These are phyloP conservation scores for Ceratocystiopsis brevicomis DNA, from an alignment of 2,329 filamentous ascomycete species.

Conservation along the genomic window DNA sequence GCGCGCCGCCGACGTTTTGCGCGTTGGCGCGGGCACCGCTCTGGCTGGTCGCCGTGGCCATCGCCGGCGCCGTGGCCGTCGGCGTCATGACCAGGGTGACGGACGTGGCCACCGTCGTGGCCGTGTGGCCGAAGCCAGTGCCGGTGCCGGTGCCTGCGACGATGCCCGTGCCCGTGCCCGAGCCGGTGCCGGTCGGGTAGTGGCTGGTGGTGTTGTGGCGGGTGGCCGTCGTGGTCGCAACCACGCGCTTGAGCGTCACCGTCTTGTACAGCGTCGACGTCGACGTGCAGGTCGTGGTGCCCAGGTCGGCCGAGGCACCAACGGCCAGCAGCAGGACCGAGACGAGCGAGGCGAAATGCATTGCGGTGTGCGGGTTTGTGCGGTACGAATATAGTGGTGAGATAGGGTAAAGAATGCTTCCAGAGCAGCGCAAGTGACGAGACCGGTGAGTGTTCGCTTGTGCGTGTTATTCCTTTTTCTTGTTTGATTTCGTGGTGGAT, in stretches of 20 bases:
- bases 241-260: conserved; percentile 19
- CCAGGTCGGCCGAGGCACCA: neutral
- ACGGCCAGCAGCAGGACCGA: neutral
- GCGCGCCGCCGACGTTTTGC: no score
- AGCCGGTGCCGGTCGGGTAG: conserved; percentile 12
- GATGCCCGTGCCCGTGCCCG: conserved; percentile 23
- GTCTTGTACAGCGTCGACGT: conserved; percentile 31
- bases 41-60: conserved; percentile 12
- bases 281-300: conserved; percentile 29
- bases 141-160: conserved; percentile 28
- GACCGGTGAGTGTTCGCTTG: neutral
- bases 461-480: no score
- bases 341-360: neutral
- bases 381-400: neutral
- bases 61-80: conserved; percentile 12
- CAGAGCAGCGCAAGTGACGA: neutral
- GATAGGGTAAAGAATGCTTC: neutral
- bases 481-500: no score
- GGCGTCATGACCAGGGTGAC: conserved; percentile 20
- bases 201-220: conserved; percentile 18
- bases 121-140: conserved; percentile 29
- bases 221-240: conserved; percentile 18
- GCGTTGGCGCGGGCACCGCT: no score
- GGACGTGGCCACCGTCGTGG: conserved; percentile 23
- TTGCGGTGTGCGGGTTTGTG: neutral